Evolutionary conservation across 371 early-diverging fungal species (phyloP), one percentile per base, ranked within the genome.

Genomic region (Apophysomyces ossiformis): DNA sequence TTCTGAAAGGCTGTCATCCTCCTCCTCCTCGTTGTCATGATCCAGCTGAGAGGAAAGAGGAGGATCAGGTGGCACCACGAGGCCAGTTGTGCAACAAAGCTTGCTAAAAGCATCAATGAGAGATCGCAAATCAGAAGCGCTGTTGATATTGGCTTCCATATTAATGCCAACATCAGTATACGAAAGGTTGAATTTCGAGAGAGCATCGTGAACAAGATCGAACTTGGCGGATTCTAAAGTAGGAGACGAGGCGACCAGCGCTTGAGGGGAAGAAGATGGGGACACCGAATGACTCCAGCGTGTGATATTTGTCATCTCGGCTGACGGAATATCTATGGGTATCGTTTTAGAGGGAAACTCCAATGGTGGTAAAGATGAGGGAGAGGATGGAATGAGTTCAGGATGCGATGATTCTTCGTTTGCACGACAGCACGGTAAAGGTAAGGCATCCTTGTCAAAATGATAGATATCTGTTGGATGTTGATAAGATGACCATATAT

Each of bases 141-240:
- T 75, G 38, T 65, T 56, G 35, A 75, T 62, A 44, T 65, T 62
- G 36, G 75, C 70, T 60, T 71, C 71, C 68, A 75, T 69, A n/a
- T 69, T 66, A 46, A 75, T 46, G 26, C 75, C 75, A 36, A 57
- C 16, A 15, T 71, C 72, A 18, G 72, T 71, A 37, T 71, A 75
- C 1, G 75, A 71, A 9, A 75, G 43, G 12, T 63, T 59, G 18
- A 75, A 71, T 54, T 61, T 69, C 26, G 72, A 69, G 5, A 71
- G 68, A 0, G 63, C 60, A 36, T 70, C 71, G 37, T 44, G 59
- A 26, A 60, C 9, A 18, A 39, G 45, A 56, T 45, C 61, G 37
- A 37, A 38, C 37, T 47, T 11, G 16, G 32, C 35, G 21, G 54
- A 50, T 21, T n/a, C 8, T 8, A 50, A 21, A 7, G 54, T 21